A percentile compares a stretch with the other conserved stretches of the same genome.
Evolutionary conservation across 1,139 yeast genomes (phyloP).

Genomic region (Zygoascus sp.): DNA sequence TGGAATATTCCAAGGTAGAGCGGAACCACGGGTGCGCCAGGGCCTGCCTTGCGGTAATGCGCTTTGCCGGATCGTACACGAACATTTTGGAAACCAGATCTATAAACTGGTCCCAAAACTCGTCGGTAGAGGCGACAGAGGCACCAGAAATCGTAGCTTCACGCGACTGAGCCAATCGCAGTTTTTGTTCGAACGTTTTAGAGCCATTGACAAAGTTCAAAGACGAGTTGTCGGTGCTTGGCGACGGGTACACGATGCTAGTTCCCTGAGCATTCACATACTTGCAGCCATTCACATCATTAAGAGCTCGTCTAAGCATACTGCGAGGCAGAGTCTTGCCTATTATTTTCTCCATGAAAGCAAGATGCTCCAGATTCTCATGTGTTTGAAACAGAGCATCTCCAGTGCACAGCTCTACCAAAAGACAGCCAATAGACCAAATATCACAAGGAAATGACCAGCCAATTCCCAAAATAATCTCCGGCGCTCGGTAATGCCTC

Average conservation of each 20-base stretch:
- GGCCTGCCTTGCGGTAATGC: constrained; percentile 75
- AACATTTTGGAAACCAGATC: constrained; percentile 71
- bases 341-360: constrained; percentile 83
- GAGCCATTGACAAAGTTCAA: constrained; percentile 46
- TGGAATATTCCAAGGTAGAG: constrained; percentile 13
- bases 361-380: constrained; percentile 89
- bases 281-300: constrained; percentile 24
- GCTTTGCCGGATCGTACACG: constrained; percentile 68
- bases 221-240: constrained; percentile 44
- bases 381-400: constrained; percentile 93
- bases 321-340: constrained; percentile 32
- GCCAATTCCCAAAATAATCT: constrained; percentile 85
- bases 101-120: constrained; percentile 41
- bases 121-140: constrained; percentile 3
- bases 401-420: constrained; percentile 91
- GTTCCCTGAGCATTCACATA: constrained; percentile 18
- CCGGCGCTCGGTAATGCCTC: constrained; percentile 96
- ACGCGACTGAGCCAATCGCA: constrained; percentile 21
- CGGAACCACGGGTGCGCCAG: constrained; percentile 60
- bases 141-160: constrained; percentile 8
- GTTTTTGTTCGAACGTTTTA: constrained; percentile 45
- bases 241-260: constrained; percentile 35
- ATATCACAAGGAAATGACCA: constrained; percentile 94
- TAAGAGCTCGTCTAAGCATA: constrained; percentile 29
- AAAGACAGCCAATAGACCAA: constrained; percentile 95